Conservation (phyloP, 176 grass and related monocot species). For the Aegilops umbellulata region DNA sequence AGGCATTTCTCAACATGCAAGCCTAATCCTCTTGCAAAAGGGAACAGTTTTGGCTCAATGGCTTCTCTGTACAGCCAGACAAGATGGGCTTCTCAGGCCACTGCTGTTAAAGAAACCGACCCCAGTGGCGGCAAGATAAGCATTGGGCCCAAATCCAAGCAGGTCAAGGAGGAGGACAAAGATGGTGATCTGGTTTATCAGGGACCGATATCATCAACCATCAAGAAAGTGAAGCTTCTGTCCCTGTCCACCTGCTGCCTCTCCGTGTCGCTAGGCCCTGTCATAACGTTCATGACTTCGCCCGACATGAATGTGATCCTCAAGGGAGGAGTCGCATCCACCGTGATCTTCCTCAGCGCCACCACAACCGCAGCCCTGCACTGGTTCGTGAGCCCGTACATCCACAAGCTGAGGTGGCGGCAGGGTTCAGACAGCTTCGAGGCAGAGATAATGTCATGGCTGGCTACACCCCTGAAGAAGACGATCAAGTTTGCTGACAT, state of each 20-base stretch:
- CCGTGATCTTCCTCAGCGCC: conserved; percentile 92
- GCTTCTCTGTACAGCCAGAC: conserved; percentile 34
- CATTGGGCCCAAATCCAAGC: conserved; percentile 72
- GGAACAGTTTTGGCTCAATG: neutral
- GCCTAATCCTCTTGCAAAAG: conserved; percentile 20
- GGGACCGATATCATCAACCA: conserved; percentile 91
- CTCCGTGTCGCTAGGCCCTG: conserved; percentile 82
- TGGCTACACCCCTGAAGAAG: conserved; percentile 72
- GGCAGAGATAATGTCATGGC: conserved; percentile 77
- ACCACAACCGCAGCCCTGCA: conserved; percentile 80
- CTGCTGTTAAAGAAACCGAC: conserved; percentile 57
- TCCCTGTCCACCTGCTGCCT: conserved; percentile 97
- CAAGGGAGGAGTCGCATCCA: conserved; percentile 87
- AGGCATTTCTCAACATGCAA: conserved; percentile 46
- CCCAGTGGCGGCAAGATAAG: conserved; percentile 62
- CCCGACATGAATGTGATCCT: conserved; percentile 94
- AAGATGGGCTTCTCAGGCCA: conserved; percentile 59
- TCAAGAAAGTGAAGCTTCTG: conserved; percentile 99
- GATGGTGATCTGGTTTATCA: conserved; percentile 56
- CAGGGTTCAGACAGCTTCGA: conserved; percentile 93
- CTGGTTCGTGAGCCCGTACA: conserved; percentile 97
- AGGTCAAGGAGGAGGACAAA: conserved; percentile 48
- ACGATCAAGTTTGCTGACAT: conserved; percentile 87
- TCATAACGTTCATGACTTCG: conserved; percentile 99
- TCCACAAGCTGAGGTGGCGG: conserved; percentile 94